A percentile compares a stretch with the other conserved stretches of the same genome.
Conservation (phyloP, 352 stramenopile species). For the Phytophthora capsici region DNA sequence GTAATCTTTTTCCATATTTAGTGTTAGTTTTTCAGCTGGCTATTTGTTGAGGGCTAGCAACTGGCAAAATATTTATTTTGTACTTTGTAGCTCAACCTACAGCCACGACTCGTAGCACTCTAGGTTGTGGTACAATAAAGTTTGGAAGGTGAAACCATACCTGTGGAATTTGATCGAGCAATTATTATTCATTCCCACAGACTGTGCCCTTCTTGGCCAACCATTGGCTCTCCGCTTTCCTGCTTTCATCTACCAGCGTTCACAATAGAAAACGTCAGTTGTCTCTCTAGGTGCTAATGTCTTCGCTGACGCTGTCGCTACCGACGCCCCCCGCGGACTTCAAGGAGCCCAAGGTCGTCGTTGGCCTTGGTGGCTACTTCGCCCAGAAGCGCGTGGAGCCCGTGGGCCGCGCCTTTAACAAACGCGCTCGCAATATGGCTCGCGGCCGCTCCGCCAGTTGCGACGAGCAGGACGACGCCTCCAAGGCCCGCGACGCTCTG, state of each 20-base stretch:
- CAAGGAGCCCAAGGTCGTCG: conserved; percentile 58
- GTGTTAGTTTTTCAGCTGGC: too few relatives aligned
- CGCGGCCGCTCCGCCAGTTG: conserved; percentile 79
- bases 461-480: conserved; percentile 76
- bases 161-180: too few relatives aligned
- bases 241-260: too few relatives aligned
- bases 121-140: too few relatives aligned
- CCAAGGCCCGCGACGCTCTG: conserved; percentile 60
- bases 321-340: conserved; percentile 57
- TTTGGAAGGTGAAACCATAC: too few relatives aligned
- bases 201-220: too few relatives aligned
- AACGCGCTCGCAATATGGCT: conserved; percentile 76
- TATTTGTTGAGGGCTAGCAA: too few relatives aligned
- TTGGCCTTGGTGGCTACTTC: conserved; percentile 78
- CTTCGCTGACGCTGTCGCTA: conserved; percentile 66
- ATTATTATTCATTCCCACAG: too few relatives aligned
- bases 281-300: conserved; percentile 16
- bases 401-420: conserved; percentile 73
- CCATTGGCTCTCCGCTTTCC: conserved; percentile 15
- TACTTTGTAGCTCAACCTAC: too few relatives aligned
- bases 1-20: too few relatives aligned
- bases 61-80: too few relatives aligned
- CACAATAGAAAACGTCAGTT: conserved; percentile 7
- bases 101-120: too few relatives aligned
- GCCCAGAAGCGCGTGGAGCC: conserved; percentile 79